Evolutionary conservation across 345 rosid species (phyloP), one percentile per base, ranked within the genome.

Genomic region (Acer yangbiense): DNA sequence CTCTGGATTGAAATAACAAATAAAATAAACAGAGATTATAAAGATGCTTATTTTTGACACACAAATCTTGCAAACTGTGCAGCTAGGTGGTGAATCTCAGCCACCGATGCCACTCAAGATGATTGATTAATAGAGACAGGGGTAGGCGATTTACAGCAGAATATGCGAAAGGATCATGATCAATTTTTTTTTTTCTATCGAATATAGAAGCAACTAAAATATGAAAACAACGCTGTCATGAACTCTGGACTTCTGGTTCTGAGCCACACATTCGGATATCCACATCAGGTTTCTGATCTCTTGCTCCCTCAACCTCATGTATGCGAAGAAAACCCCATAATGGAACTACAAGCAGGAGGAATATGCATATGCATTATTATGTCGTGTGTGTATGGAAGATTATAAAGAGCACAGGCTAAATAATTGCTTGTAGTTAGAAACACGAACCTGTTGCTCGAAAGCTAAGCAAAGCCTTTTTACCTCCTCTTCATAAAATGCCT

Each of bases 211-310:
- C 35, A 68, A 39, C 87, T 86, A 96, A 82, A 96, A 96, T 87
- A 94, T 96, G 86, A 89, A 94, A 80, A 94, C 97, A 1, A 94
- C 99, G 60, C 98, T 96, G 88, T 96, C 99, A 71, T 96, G 99
- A 77, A 96, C 97, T 83, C 99, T 91, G 0, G 99, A 91, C 79
- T 96, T 96, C 84, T 96, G 99, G 84, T 94, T 94, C 89, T 94
- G 99, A 2, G 99, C 99, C 73, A 96, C 99, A 72, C 99, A 96
- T 78, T 96, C 98, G 0, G 98, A 94, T 78, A 96, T 90, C 99
- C 99, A 96, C 99, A 92, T 96, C 83, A 96, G 82, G 78, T 96
- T 96, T 87, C 99, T 89, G 75, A 94, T 92, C 94, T 96, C 99
- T 82, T 96, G 99, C 93, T 96, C 98, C 69, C 97, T 89, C 89